Percentiles rank a stretch among this genome's conserved stretches.
Evolutionary conservation across 495 filamentous ascomycete genomes (phyloP).

Genomic region (Xylaria curta): DNA sequence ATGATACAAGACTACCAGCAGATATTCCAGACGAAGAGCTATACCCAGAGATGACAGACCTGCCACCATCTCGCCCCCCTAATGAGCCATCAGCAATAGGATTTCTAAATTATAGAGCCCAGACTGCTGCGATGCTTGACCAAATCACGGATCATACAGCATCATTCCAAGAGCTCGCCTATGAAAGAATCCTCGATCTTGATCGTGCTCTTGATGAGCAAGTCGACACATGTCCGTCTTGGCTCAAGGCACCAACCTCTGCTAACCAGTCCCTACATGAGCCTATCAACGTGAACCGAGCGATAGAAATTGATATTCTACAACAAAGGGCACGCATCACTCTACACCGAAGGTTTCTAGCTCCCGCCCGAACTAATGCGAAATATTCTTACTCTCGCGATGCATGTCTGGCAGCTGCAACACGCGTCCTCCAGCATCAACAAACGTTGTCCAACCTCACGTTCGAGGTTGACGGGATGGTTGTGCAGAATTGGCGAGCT

Average conservation of each 20-base stretch:
- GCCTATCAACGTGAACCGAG: background rate
- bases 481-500: background rate
- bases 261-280: background rate
- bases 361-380: background rate
- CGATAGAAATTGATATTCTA: background rate
- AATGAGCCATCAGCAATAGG: background rate
- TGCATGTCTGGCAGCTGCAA: background rate
- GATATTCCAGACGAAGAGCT: background rate
- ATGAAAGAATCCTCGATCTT: background rate
- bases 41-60: background rate
- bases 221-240: background rate
- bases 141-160: background rate
- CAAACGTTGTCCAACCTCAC: background rate
- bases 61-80: background rate
- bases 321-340: background rate
- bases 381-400: background rate
- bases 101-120: constrained; percentile 2
- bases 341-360: background rate
- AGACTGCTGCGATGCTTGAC: background rate
- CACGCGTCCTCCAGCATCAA: background rate
- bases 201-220: background rate
- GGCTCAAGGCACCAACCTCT: background rate
- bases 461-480: background rate
- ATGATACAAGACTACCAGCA: constrained; percentile 1
- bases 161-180: background rate